Conservation (phyloP, 306 rosid genomes). For the Cyclanthera cordifolia region DNA sequence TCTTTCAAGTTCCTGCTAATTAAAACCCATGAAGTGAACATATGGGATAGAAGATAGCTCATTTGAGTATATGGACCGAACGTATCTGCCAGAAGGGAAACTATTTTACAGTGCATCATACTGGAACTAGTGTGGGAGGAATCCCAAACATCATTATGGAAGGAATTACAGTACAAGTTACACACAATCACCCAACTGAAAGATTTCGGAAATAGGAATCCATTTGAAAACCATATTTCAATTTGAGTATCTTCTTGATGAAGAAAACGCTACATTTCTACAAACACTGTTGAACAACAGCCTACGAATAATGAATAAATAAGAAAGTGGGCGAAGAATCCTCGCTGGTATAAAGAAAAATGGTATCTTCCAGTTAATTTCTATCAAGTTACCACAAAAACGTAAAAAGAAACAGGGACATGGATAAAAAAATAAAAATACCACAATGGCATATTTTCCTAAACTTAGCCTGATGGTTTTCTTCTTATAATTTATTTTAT, state of each 20-base stretch:
- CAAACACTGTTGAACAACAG: background rate
- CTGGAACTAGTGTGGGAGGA: background rate
- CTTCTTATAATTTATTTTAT: too few species aligned
- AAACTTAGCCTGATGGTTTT: too few species aligned
- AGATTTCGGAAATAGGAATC: background rate
- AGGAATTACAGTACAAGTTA: background rate
- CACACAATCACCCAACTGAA: background rate
- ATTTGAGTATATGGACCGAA: background rate
- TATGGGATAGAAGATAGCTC: background rate
- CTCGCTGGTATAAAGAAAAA: background rate
- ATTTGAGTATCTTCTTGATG: background rate
- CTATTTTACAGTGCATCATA: background rate
- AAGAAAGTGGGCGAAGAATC: background rate
- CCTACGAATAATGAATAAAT: background rate
- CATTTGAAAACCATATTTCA: background rate
- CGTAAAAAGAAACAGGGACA: background rate
- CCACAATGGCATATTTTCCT: background rate
- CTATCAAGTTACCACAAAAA: background rate
- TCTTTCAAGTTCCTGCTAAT: constrained; percentile 66
- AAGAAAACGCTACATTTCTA: background rate
- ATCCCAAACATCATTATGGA: background rate
- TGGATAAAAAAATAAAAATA: background rate
- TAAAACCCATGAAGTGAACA: constrained; percentile 14
- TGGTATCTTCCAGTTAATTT: background rate
- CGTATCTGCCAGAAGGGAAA: background rate